phyloP scores from a whole-genome alignment of 441 rosid species.

The Melastoma candidum region DNA sequence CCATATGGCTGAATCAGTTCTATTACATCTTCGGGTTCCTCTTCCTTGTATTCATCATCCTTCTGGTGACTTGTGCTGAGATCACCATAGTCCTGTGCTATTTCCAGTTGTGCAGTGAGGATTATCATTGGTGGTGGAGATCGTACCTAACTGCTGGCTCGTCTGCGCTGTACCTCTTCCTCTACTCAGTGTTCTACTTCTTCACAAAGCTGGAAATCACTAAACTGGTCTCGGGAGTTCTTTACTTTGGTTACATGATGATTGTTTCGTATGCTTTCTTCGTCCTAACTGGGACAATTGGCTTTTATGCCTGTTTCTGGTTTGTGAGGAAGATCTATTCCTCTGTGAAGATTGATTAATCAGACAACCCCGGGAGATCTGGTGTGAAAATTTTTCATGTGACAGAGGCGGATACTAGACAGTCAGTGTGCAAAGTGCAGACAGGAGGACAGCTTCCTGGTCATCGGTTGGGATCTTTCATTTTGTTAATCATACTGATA shows the following conservation, averaged over 20 bases:
- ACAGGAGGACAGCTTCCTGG: no score
- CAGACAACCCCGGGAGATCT: no score
- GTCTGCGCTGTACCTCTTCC: slow-evolving; percentile 13
- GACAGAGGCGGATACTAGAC: no score
- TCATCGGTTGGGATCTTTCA: no score
- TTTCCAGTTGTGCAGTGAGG: slow-evolving; percentile 17
- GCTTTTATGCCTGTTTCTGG: slow-evolving; percentile 16
- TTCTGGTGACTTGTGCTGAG: slow-evolving; percentile 13
- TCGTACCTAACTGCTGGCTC: slow-evolving; percentile 12
- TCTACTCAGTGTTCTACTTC: slow-evolving; percentile 12
- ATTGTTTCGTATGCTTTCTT: slow-evolving; percentile 11
- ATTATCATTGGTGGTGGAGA: slow-evolving; percentile 17
- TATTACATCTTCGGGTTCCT: slow-evolving; percentile 17
- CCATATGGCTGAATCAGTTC: slow-evolving; percentile 15
- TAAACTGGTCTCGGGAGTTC: slow-evolving; percentile 13
- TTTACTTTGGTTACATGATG: slow-evolving; percentile 15
- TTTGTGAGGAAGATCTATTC: slow-evolving; percentile 13
- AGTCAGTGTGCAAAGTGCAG: no score
- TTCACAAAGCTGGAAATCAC: slow-evolving; percentile 15
- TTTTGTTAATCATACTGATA: no score
- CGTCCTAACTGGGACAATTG: slow-evolving; percentile 12
- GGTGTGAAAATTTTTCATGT: no score
- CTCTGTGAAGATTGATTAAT: slow-evolving; percentile 12
- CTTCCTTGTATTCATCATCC: slow-evolving; percentile 11
- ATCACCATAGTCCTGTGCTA: slow-evolving; percentile 13